Conservation (phyloP, 352 stramenopile genomes). For the Globisporangium echinulatum region DNA sequence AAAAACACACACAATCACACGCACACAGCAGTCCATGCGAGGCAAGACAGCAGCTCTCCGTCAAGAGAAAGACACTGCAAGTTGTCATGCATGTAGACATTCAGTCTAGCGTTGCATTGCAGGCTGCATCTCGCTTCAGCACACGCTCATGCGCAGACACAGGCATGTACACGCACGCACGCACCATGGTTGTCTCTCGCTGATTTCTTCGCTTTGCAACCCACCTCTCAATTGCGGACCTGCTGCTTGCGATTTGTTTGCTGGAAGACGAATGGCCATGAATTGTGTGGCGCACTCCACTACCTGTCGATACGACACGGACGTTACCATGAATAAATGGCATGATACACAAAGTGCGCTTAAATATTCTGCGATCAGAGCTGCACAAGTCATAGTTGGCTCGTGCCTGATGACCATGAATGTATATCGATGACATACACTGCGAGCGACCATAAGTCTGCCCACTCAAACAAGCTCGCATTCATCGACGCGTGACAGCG, state of each 20-base stretch:
- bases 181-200: conserved; percentile 1
- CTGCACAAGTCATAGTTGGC: not conserved
- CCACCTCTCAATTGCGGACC: not conserved
- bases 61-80: too few relatives aligned
- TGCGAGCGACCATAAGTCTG: not conserved
- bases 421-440: not conserved
- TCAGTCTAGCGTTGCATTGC: not conserved
- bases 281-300: not conserved
- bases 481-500: not conserved
- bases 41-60: not conserved
- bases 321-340: not conserved
- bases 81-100: not conserved
- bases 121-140: not conserved
- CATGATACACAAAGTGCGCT: not conserved
- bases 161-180: not conserved
- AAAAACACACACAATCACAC: not conserved
- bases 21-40: not conserved
- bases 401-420: not conserved
- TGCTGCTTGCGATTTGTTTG: too few relatives aligned
- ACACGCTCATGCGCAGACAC: not conserved
- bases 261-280: too few relatives aligned
- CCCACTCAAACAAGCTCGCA: too few relatives aligned
- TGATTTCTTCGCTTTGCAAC: conserved; percentile 1
- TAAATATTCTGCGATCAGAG: not conserved
- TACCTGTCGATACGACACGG: not conserved